A percentile compares a stretch with the other conserved stretches of the same genome.
Conservation (phyloP, 2,329 filamentous ascomycete genomes). For the Coniochaeta hoffmannii region DNA sequence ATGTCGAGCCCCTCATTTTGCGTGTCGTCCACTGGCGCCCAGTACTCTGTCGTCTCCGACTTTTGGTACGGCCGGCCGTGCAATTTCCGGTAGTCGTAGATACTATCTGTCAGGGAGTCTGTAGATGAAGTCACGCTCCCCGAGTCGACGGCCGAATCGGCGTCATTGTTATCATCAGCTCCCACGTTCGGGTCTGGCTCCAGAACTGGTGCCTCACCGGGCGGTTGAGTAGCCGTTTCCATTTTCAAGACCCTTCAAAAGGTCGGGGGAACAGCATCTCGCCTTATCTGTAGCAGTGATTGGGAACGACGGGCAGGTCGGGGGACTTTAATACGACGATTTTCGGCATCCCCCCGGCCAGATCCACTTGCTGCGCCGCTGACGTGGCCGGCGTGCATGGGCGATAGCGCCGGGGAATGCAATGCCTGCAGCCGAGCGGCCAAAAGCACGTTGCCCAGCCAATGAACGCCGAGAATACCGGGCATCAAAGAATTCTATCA, state of each 20-base stretch:
- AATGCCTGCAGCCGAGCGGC: background rate
- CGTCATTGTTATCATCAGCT: background rate
- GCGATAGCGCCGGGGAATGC: background rate
- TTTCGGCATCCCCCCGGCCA: background rate
- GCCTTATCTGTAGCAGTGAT: background rate
- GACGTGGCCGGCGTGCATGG: background rate
- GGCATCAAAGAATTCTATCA: too few relatives aligned
- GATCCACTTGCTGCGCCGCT: background rate
- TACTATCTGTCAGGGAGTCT: constrained; percentile 23
- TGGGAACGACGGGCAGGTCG: background rate
- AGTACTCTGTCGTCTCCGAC: constrained; percentile 7
- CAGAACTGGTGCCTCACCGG: background rate
- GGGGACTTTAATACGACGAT: background rate
- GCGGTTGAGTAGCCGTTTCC: background rate
- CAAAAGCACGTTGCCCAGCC: background rate
- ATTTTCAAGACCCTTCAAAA: background rate
- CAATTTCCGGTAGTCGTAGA: constrained; percentile 23
- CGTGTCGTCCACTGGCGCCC: constrained; percentile 8
- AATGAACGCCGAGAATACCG: background rate
- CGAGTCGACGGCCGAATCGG: background rate
- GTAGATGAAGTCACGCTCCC: constrained; percentile 16
- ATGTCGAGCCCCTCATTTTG: constrained; percentile 9
- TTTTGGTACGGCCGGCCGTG: constrained; percentile 13
- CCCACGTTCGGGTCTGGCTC: background rate
- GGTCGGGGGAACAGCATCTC: background rate